These are phyloP conservation scores for Ophiostoma montium DNA, from an alignment of 2,329 filamentous ascomycete genomes.

Conservation along the genomic window DNA sequence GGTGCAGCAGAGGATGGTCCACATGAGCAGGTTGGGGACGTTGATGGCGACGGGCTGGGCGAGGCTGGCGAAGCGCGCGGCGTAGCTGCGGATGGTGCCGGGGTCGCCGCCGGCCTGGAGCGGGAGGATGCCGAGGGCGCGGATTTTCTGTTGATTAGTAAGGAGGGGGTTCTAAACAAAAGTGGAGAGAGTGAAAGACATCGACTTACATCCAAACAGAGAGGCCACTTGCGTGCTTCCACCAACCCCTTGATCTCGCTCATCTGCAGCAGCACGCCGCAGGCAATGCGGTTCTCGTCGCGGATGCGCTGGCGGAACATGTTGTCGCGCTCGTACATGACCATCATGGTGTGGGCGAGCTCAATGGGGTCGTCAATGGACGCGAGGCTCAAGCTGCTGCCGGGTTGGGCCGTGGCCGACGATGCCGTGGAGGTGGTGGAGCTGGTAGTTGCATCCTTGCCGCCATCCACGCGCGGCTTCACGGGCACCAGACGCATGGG, in stretches of 20 bases:
- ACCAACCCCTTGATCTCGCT: constrained; percentile 45
- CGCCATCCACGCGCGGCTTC: constrained; percentile 46
- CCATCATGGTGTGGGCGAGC: constrained; percentile 46
- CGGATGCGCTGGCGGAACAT: constrained; percentile 47
- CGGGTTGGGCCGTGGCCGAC: constrained; percentile 36
- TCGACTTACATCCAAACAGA: constrained; percentile 41
- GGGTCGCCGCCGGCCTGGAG: constrained; percentile 62
- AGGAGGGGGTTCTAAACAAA: neutral
- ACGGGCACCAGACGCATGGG: constrained; percentile 65
- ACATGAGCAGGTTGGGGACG: constrained; percentile 81
- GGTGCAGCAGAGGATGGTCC: constrained; percentile 80
- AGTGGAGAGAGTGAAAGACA: neutral
- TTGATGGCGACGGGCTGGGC: constrained; percentile 74
- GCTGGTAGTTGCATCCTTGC: constrained; percentile 22
- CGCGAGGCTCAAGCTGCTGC: constrained; percentile 46
- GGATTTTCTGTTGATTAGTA: constrained; percentile 41
- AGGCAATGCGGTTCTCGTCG: constrained; percentile 42
- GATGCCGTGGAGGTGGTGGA: constrained; percentile 27
- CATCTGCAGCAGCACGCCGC: constrained; percentile 44
- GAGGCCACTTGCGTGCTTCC: constrained; percentile 40
- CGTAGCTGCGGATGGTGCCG: constrained; percentile 61
- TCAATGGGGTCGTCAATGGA: constrained; percentile 47
- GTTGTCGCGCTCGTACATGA: constrained; percentile 45
- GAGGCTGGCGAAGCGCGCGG: constrained; percentile 66
- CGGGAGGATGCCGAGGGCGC: constrained; percentile 63